A percentile compares a stretch with the other conserved stretches of the same genome.
phyloP scores from a whole-genome alignment of 2,329 filamentous ascomycete species.

The Penicillium polonicum region DNA sequence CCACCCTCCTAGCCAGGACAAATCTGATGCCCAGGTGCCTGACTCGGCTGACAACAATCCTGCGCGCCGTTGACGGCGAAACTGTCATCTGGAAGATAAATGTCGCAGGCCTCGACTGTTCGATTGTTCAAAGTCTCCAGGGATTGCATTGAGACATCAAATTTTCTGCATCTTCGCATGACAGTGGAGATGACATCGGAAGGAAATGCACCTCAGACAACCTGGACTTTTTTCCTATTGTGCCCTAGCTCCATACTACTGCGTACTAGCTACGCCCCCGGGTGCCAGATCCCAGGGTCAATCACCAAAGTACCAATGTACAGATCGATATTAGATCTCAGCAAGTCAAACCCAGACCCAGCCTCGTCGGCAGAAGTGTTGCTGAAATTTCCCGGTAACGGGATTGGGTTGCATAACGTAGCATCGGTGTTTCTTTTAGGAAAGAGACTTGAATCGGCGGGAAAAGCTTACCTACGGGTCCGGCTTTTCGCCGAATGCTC shows the following conservation, averaged over 20 bases:
- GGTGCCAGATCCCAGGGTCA: constrained; percentile 5
- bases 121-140: background rate
- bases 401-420: constrained; percentile 28
- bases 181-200: constrained; percentile 7
- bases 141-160: background rate
- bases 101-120: constrained; percentile 5
- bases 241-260: background rate
- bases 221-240: background rate
- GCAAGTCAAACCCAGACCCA: constrained; percentile 2
- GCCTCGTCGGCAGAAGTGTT: constrained; percentile 4
- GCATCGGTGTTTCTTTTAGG: constrained; percentile 21
- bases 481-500: constrained; percentile 3
- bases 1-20: background rate
- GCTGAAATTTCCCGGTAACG: constrained; percentile 19
- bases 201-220: constrained; percentile 1
- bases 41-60: background rate
- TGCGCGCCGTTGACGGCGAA: background rate
- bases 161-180: constrained; percentile 8
- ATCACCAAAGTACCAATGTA: constrained; percentile 6
- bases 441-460: constrained; percentile 16
- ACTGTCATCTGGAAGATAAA: constrained; percentile 1
- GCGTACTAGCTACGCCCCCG: background rate
- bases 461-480: constrained; percentile 14
- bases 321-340: constrained; percentile 22
- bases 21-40: background rate